phyloP scores from a whole-genome alignment of 192 early-diverging fungal species.

The Polychytrium aggregatum region DNA sequence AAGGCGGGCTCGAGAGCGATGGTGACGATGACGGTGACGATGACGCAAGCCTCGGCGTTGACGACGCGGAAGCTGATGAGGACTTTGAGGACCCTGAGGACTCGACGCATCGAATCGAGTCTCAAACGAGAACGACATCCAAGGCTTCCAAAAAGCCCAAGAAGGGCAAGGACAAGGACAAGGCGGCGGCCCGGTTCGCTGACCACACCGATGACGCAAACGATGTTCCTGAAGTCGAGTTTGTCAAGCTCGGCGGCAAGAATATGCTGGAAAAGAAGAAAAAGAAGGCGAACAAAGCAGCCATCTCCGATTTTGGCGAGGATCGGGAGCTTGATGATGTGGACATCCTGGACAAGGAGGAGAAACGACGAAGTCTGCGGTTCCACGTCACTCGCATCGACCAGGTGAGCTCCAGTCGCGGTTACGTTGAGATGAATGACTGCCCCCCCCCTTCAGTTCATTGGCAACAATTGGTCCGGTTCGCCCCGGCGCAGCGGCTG shows the following conservation, averaged over 20 bases:
- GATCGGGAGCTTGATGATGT: conserved; percentile 57
- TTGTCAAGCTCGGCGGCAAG: too few species aligned
- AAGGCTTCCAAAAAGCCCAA: conserved; percentile 1
- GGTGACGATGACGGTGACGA: conserved; percentile 13
- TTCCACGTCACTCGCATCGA: conserved; percentile 58
- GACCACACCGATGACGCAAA: too few species aligned
- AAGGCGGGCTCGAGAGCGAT: conserved; percentile 8
- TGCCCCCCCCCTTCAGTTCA: too few species aligned
- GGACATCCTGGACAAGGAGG: conserved; percentile 72
- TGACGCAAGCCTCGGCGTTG: background rate
- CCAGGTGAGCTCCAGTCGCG: conserved; percentile 38
- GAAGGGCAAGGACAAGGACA: background rate
- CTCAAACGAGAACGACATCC: background rate
- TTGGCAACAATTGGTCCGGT: too few species aligned
- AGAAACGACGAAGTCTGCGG: conserved; percentile 39
- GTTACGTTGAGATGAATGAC: too few species aligned
- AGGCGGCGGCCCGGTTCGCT: too few species aligned
- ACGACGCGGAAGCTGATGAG: conserved; percentile 1
- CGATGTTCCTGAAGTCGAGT: too few species aligned
- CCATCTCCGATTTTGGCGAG: conserved; percentile 64
- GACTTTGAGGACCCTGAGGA: background rate
- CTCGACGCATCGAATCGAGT: background rate
- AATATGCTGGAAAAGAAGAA: conserved; percentile 10
- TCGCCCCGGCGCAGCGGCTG: too few species aligned
- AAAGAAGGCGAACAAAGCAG: conserved; percentile 16